Evolutionary conservation across 179 eudicot genomes (phyloP).

Genomic region (Silene vulgaris): DNA sequence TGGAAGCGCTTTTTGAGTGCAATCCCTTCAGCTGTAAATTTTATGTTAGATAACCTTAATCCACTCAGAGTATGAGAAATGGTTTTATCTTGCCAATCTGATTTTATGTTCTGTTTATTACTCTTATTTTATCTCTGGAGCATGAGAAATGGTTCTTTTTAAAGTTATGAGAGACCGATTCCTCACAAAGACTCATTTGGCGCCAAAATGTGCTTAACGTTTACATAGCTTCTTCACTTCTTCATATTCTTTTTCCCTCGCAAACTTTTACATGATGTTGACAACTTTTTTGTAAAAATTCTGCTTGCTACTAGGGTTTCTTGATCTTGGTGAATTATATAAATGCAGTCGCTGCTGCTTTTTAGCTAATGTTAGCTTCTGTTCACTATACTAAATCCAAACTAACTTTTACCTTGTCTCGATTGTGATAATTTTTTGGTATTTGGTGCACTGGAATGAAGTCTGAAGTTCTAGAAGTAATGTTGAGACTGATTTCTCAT

Average conservation of each 20-base stretch:
- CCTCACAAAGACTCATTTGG: background rate
- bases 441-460: background rate
- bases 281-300: too few relatives aligned
- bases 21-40: background rate
- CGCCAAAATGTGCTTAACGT: background rate
- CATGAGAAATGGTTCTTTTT: background rate
- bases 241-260: background rate
- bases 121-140: background rate
- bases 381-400: too few relatives aligned
- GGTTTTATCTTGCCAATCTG: background rate
- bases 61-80: too few relatives aligned
- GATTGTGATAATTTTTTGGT: too few relatives aligned
- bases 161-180: background rate
- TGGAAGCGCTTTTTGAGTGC: background rate
- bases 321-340: too few relatives aligned
- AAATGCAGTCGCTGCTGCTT: too few relatives aligned
- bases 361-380: too few relatives aligned
- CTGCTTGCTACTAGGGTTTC: too few relatives aligned
- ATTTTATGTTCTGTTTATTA: background rate
- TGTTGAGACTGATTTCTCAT: slow-evolving; percentile 9
- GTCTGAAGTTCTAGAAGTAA: background rate
- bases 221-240: background rate
- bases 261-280: background rate
- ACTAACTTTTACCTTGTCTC: too few relatives aligned
- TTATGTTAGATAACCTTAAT: background rate